These are phyloP conservation scores for Auriculariales sp. DNA, from an alignment of 768 basidiomycete genomes.

Conservation along the genomic window DNA sequence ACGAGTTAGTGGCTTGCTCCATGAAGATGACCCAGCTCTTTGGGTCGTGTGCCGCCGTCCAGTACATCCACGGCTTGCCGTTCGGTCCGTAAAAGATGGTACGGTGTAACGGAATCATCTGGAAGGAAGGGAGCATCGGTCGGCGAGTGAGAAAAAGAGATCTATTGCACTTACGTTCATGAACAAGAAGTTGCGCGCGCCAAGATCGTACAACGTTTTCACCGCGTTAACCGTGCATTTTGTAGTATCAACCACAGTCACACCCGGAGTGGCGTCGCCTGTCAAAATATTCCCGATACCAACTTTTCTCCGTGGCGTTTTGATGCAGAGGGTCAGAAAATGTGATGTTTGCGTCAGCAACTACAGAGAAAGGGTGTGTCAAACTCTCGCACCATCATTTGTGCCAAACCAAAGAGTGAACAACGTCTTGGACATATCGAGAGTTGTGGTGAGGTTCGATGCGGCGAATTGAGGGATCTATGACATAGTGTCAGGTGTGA, in stretches of 20 bases:
- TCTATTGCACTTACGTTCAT: background rate
- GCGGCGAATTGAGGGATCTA: conserved; percentile 40
- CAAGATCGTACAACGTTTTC: background rate
- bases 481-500: conserved; percentile 33
- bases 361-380: too few species aligned
- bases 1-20: conserved; percentile 33
- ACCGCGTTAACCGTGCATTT: conserved; percentile 1
- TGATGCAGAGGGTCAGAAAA: background rate
- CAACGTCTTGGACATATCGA: conserved; percentile 33
- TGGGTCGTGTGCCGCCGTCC: conserved; percentile 34
- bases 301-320: conserved; percentile 3
- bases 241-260: conserved; percentile 1
- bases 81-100: conserved; percentile 30
- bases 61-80: conserved; percentile 35
- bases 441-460: conserved; percentile 23
- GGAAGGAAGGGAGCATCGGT: background rate
- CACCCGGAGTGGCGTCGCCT: conserved; percentile 1
- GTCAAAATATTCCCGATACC: background rate
- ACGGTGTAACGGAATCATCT: conserved; percentile 6
- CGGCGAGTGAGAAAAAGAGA: background rate
- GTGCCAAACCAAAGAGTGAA: conserved; percentile 60
- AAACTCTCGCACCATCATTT: conserved; percentile 25
- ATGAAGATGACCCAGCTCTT: conserved; percentile 45
- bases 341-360: too few species aligned
- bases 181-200: conserved; percentile 5